Evolutionary conservation across 108 stramenopile species (phyloP), one percentile per base, ranked within the genome.

Genomic region (Skeletonema grethae): DNA sequence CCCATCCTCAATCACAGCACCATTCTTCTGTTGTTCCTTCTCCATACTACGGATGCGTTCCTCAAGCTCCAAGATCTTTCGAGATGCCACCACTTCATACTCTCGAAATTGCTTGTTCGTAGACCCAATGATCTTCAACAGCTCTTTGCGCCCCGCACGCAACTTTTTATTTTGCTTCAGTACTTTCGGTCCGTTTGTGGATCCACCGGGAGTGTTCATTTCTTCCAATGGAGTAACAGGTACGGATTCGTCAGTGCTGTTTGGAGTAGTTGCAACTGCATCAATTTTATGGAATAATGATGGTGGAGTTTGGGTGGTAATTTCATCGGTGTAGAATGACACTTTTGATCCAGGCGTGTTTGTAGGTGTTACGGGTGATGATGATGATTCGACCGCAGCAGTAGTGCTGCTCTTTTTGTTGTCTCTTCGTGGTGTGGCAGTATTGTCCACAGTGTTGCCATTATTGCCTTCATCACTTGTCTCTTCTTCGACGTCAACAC

Each of bases 51-150:
- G 75, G 36, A 65, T 63, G 16, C 66, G 66, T 25, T 69, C 60
- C 63, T 77, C 76, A 7, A 77, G 68, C 43, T 31, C 48, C 7
- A 59, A 77, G 39, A 77, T 64, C 28, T 69, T 77, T 12, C 63
- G 32, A 5, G 68, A 30, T 20, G 32, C 46, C 7, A 48, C 55
- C 24, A 57, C 69, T 53, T 77, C 76, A 28, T 69, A 57, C 29
- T 22, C n/a, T 10, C 41, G 5, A 65, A 63, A 69, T 22, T 77
- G 67, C 50, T 25, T 32, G 2, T 62, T 62, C 36, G 65, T 70
- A 3, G 60, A 55, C 20, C 65, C 45, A 9, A 77, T 38, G 7
- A 58, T 57, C 10, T 41, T 53, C 31, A 69, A 65, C 8, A 77
- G 63, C 28, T 77, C 61, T 45, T 69, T 59, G 1, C 68, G 68